Base-by-base conservation (phyloP, 2,329 filamentous ascomycete species). In the Rosellinia necatrix region DNA sequence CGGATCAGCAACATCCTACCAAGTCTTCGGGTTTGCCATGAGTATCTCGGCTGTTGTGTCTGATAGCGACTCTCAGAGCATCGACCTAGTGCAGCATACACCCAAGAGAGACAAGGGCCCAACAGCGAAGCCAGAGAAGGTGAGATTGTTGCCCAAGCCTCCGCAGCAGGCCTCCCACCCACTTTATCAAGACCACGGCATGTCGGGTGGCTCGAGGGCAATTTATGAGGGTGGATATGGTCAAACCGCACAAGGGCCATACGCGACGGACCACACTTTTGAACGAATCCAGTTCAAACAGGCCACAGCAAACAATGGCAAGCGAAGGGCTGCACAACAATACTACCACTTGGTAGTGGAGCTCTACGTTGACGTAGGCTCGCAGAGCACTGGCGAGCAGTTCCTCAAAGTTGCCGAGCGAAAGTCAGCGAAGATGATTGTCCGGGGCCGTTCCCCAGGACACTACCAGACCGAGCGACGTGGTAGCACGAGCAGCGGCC, bases 231-330 rank as follows among this genome's bases (percentile, higher is more conserved):
- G 63, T 9, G 69, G 49, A 76, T 78, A 65, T 68, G 71, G 29
- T 73, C 76, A 62, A 62, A 68, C 42, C 53, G 63, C 53, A 43
- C 71, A 74, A 56, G 66, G 70, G 43, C 68, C 73, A 0, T 74
- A 75, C 13, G 76, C 79, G 4, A 81, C 76, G 6, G 82, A 85
- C 63, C 80, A 85, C 60, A 84, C 81, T 0, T 97, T 96, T 69
- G 92, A 96, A 70, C 86, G 92, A 9, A 94, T 96, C 48, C 92
- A 96, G 66, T 97, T 96, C 81, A 96, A 96, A 72, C 90, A 91
- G 62, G 92, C 92, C 1, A 96, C 92, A 0, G 91, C 91, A 21
- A 97, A 96, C 75, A 97, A 97, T 64, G 92, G 92, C 42, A 96
- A 96, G 72, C 82, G 92, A 64, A 81, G 92, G 53, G 92, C 92